Conservation (phyloP, 1,284 basidiomycete species). For the Clitocybe nebularis region DNA sequence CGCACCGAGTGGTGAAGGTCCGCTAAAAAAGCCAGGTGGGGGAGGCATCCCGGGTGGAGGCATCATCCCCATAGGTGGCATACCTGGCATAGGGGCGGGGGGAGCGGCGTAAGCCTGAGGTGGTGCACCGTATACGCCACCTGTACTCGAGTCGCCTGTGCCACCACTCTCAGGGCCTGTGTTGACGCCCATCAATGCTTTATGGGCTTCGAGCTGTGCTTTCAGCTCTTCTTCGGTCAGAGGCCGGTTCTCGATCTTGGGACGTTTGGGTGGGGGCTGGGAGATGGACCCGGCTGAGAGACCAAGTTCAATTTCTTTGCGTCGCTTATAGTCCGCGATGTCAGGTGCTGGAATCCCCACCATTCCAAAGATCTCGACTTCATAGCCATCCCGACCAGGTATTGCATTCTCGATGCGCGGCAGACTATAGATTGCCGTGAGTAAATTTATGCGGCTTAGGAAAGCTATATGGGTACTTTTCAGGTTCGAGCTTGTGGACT, state of each 20-base stretch:
- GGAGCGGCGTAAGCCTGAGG: constrained; percentile 62
- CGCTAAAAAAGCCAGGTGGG: constrained; percentile 20
- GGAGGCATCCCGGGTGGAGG: constrained; percentile 27
- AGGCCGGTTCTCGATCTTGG: constrained; percentile 79
- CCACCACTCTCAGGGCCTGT: constrained; percentile 35
- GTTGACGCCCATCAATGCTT: constrained; percentile 82
- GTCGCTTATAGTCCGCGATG: constrained; percentile 90
- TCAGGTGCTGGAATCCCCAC: constrained; percentile 95
- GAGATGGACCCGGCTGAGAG: constrained; percentile 77
- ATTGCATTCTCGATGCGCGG: constrained; percentile 93
- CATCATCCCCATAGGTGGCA: constrained; percentile 17
- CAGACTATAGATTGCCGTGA: constrained; percentile 42
- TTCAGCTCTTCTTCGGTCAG: constrained; percentile 82
- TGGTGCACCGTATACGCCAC: constrained; percentile 65
- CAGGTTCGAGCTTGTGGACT: constrained; percentile 96
- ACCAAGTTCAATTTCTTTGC: constrained; percentile 90
- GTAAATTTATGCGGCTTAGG: constrained; percentile 12
- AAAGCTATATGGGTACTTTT: constrained; percentile 63
- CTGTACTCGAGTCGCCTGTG: constrained; percentile 33
- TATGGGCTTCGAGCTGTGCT: constrained; percentile 86
- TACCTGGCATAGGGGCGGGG: constrained; percentile 39
- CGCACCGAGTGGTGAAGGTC: constrained; percentile 23
- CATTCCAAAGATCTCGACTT: constrained; percentile 99
- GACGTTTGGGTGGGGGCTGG: constrained; percentile 75
- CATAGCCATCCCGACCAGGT: constrained; percentile 94